phyloP scores from a whole-genome alignment of 2,329 filamentous ascomycete genomes.

The Fusarium incarnatum region DNA sequence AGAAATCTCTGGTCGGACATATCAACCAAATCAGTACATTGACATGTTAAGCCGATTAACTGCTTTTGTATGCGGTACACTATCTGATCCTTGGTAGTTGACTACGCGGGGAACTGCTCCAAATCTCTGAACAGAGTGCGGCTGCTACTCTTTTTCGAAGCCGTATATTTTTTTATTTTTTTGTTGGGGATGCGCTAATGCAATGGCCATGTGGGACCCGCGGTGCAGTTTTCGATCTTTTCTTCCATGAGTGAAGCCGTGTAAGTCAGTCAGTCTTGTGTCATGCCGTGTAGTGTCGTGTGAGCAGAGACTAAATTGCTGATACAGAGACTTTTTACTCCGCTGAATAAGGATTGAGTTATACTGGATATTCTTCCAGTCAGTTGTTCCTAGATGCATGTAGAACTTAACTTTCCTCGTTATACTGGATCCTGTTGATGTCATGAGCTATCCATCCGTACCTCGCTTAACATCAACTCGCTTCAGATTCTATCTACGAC shows the following conservation, averaged over 20 bases:
- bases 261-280: slow-evolving; percentile 16
- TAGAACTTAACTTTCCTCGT: not conserved
- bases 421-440: slow-evolving; percentile 1
- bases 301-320: not conserved
- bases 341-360: not conserved
- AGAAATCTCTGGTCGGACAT: slow-evolving; percentile 2
- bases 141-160: slow-evolving; percentile 24
- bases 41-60: not conserved
- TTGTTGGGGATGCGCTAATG: slow-evolving; percentile 50
- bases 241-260: slow-evolving; percentile 9
- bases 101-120: slow-evolving; percentile 30
- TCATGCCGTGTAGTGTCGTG: slow-evolving; percentile 6
- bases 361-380: not conserved
- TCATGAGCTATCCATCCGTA: not conserved
- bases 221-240: slow-evolving; percentile 8
- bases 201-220: slow-evolving; percentile 39
- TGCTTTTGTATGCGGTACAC: not conserved
- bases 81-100: slow-evolving; percentile 3
- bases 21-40: slow-evolving; percentile 3
- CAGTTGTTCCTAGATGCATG: not conserved
- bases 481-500: not conserved
- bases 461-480: not conserved
- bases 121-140: slow-evolving; percentile 39
- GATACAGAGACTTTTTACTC: not conserved
- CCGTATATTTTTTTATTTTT: slow-evolving; percentile 37